A percentile compares a stretch with the other conserved stretches of the same genome.
Evolutionary conservation across 768 basidiomycete species (phyloP).

Genomic region (Lactarius deliciosus): DNA sequence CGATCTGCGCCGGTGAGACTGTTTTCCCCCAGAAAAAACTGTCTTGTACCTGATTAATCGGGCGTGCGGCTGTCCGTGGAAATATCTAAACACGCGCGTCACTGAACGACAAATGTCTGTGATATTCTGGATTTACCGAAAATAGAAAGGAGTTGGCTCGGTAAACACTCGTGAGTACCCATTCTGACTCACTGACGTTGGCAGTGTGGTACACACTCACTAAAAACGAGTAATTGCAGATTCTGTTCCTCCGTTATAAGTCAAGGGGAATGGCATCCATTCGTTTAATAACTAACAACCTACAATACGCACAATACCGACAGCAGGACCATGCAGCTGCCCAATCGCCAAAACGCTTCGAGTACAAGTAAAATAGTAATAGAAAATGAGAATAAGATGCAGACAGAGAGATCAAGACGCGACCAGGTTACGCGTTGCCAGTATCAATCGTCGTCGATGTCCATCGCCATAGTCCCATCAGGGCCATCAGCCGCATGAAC

Average conservation of each 20-base stretch:
- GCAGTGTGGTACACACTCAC: not conserved
- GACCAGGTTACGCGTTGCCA: not conserved
- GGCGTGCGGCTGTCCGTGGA: not conserved
- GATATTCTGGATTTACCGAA: not conserved
- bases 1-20: too few relatives aligned
- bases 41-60: not conserved
- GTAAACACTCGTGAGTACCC: not conserved
- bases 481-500: not conserved
- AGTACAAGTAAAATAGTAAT: conserved; percentile 18
- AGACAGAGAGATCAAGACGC: not conserved
- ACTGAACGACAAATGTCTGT: not conserved
- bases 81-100: not conserved
- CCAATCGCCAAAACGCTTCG: conserved; percentile 8
- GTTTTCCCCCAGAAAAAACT: not conserved
- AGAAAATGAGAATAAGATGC: conserved; percentile 4
- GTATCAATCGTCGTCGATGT: conserved; percentile 25
- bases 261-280: not conserved
- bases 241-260: too few relatives aligned
- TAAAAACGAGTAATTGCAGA: too few relatives aligned
- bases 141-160: not conserved
- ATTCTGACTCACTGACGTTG: not conserved
- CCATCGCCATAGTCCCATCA: conserved; percentile 27
- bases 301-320: conserved; percentile 16
- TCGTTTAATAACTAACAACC: conserved; percentile 5
- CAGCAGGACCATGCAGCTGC: not conserved